Conservation (phyloP, 441 rosid genomes). For the Metrosideros polymorpha region DNA sequence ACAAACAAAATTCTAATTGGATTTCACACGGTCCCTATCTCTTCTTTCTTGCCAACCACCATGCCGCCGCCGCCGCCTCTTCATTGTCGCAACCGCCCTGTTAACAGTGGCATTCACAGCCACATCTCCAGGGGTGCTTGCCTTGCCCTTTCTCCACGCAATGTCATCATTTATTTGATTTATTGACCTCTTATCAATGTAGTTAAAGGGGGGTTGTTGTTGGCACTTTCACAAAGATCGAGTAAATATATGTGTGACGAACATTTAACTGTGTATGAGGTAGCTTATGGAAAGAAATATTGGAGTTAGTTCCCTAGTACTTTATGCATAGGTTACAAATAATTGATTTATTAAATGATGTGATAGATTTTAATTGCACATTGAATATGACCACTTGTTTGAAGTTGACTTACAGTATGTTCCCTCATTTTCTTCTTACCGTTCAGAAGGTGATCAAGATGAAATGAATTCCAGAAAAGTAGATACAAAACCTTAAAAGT, state of each 20-base stretch:
- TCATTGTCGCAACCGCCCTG: background rate
- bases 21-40: background rate
- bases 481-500: background rate
- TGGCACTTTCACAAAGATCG: background rate
- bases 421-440: background rate
- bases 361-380: background rate
- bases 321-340: background rate
- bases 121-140: background rate
- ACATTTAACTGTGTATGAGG: background rate
- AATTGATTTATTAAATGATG: background rate
- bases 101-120: background rate
- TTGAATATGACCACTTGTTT: background rate
- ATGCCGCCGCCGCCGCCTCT: background rate
- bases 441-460: background rate
- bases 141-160: background rate
- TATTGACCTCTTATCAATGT: no score
- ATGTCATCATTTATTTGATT: no score
- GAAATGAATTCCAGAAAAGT: background rate
- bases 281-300: background rate
- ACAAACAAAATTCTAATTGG: background rate
- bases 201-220: no score
- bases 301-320: background rate
- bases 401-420: background rate
- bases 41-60: background rate
- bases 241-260: background rate